Base-by-base conservation (phyloP, 2,329 filamentous ascomycete genomes). In the Volutella citrinella region DNA sequence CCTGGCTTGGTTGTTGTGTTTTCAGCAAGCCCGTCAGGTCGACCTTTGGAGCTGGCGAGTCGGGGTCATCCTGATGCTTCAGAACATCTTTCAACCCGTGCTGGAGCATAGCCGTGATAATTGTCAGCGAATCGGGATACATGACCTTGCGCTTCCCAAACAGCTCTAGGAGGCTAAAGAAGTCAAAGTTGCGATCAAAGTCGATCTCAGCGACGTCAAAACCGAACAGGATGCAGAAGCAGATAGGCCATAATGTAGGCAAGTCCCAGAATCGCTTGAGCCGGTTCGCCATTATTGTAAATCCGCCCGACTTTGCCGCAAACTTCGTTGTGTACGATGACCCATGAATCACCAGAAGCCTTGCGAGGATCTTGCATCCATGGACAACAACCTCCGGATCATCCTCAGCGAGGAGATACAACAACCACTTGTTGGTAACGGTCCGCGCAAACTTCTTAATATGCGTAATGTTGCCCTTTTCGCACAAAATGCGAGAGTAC, bases 391-490 rank as follows among this genome's bases (percentile, higher is more conserved):
- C 82, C 46, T 89, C 84, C 6, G 86, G 74, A 39, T 97, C 86
- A 42, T 87, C 80, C 56, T 96, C 90, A 7, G 87, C 87, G 31
- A 97, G 73, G 11, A 98, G 76, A 60, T 96, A 95, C 11, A 98
- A 68, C 11, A 95, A 75, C 90, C 90, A 96, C 83, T 95, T 95
- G 50, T 95, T 95, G 15, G 91, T 96, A 8, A 98, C 91, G 2
- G 91, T 94, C 54, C 84, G 86, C 6, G 89, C 87, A 68, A 98
- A 97, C 51, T 89, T 93, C 54, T 82, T 80, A 36, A 95, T 84
- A 42, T 84, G 80, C 11, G 69, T 69, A 9, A 74, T 65, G 45
- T 82, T 87, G 15, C 74, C 74, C 49, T 79, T 78, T 42, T 87
- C 80, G 52, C 89, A 95, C 9, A 96, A 68, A 10, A 95, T 70